These are phyloP conservation scores for Claviceps sp. DNA, from an alignment of 2,329 filamentous ascomycete species.

Conservation along the genomic window DNA sequence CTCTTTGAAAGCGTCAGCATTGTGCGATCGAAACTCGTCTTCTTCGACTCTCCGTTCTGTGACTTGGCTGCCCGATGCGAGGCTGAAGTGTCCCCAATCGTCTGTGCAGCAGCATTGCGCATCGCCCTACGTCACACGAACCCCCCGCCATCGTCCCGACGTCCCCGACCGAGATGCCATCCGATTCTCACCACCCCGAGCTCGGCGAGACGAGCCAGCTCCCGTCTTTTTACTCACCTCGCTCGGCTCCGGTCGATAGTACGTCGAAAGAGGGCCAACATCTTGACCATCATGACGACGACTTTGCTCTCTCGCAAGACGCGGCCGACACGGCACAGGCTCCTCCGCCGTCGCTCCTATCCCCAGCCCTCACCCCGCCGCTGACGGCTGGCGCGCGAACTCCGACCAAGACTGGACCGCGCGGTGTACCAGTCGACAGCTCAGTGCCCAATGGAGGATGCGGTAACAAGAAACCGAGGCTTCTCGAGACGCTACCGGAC, in stretches of 20 bases:
- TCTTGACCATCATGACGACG: slow-evolving; percentile 17
- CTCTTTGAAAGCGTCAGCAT: background rate
- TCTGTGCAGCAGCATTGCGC: background rate
- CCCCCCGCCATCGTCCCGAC: background rate
- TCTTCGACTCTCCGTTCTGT: background rate
- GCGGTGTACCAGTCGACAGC: slow-evolving; percentile 46
- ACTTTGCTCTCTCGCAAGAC: slow-evolving; percentile 22
- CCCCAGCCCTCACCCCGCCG: slow-evolving; percentile 70
- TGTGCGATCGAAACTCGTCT: background rate
- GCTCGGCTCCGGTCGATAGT: slow-evolving; percentile 17
- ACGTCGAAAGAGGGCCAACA: slow-evolving; percentile 7
- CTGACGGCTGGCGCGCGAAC: slow-evolving; percentile 47
- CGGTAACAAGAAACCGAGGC: slow-evolving; percentile 50
- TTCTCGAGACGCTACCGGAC: slow-evolving; percentile 63
- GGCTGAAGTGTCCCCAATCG: background rate
- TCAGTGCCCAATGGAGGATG: slow-evolving; percentile 44
- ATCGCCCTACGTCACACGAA: background rate
- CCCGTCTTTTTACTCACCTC: slow-evolving; percentile 35
- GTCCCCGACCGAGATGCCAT: slow-evolving; percentile 2
- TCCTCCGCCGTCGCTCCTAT: slow-evolving; percentile 60
- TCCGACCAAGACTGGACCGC: slow-evolving; percentile 30
- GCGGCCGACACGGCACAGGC: slow-evolving; percentile 6
- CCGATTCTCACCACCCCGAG: slow-evolving; percentile 1
- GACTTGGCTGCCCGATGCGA: background rate
- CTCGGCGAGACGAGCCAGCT: slow-evolving; percentile 20